Evolutionary conservation across 2,329 filamentous ascomycete species (phyloP).

Genomic region (Colletotrichum euphorbiae): DNA sequence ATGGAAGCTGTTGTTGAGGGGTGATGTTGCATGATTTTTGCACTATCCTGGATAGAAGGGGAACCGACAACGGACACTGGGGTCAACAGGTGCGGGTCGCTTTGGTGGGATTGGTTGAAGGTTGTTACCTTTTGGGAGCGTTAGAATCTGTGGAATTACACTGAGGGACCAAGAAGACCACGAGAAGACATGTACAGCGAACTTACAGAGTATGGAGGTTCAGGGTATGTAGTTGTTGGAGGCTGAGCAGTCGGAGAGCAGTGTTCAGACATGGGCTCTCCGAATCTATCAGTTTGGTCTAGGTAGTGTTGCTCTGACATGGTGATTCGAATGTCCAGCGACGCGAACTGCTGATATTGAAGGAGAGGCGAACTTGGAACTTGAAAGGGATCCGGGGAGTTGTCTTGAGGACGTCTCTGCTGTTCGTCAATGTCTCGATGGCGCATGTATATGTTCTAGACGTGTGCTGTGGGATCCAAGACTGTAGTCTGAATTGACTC

Average conservation of each 20-base stretch:
- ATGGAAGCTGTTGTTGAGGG: constrained; percentile 50
- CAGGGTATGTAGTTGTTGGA: constrained; percentile 14
- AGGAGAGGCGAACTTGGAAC: not conserved
- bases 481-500: not conserved
- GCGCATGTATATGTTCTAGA: constrained; percentile 48
- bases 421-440: constrained; percentile 1
- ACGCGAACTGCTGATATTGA: not conserved
- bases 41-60: constrained; percentile 58
- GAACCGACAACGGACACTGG: constrained; percentile 63
- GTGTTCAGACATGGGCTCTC: constrained; percentile 28
- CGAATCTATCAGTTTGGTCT: constrained; percentile 24
- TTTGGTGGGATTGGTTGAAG: constrained; percentile 48
- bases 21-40: constrained; percentile 56
- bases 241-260: constrained; percentile 34
- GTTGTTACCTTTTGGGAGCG: constrained; percentile 44
- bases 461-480: not conserved
- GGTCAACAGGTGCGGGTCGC: constrained; percentile 61
- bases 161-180: too few relatives aligned
- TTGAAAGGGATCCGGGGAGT: not conserved
- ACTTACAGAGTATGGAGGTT: constrained; percentile 49
- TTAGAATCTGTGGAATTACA: constrained; percentile 8
- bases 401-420: not conserved
- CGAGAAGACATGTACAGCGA: not conserved
- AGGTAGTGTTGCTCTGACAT: constrained; percentile 40
- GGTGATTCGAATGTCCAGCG: constrained; percentile 8